Evolutionary conservation across 2,329 filamentous ascomycete species (phyloP).

Genomic region (Talaromyces amestolkiae): DNA sequence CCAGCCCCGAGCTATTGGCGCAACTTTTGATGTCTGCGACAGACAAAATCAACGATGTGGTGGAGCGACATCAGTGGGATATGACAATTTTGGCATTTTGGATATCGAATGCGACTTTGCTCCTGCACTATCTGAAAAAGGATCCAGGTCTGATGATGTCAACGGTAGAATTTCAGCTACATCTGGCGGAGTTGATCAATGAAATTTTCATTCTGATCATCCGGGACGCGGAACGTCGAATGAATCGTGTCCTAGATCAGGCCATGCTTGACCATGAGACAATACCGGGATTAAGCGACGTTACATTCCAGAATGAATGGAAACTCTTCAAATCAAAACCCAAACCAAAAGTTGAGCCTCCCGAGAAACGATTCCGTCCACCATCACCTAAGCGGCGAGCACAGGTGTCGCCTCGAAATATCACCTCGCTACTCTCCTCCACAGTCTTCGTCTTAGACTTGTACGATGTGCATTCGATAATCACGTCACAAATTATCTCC

Average conservation of each 20-base stretch:
- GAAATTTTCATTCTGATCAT: constrained; percentile 99
- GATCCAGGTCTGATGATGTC: constrained; percentile 76
- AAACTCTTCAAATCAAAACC: constrained; percentile 91
- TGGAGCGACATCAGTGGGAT: constrained; percentile 96
- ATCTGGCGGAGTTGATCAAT: constrained; percentile 91
- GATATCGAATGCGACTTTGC: constrained; percentile 92
- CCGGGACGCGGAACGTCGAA: constrained; percentile 86
- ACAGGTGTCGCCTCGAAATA: constrained; percentile 88
- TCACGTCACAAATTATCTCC: constrained; percentile 84
- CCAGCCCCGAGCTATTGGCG: constrained; percentile 77
- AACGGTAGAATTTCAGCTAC: constrained; percentile 85
- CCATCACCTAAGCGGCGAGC: constrained; percentile 90
- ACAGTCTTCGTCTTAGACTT: constrained; percentile 95
- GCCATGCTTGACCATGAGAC: constrained; percentile 98
- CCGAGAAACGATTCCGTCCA: constrained; percentile 85
- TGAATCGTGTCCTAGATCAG: constrained; percentile 90
- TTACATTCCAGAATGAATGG: constrained; percentile 98
- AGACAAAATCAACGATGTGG: constrained; percentile 94
- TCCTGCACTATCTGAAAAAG: constrained; percentile 97
- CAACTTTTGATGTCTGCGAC: constrained; percentile 81
- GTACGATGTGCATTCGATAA: constrained; percentile 98
- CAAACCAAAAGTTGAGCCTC: constrained; percentile 80
- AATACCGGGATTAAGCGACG: constrained; percentile 94
- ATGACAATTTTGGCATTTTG: constrained; percentile 99
- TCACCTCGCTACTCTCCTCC: constrained; percentile 91